Percentiles rank a stretch among this genome's conserved stretches.
These are phyloP conservation scores for Carex pumila DNA, from an alignment of 176 grass and related monocot genomes.

Conservation along the genomic window DNA sequence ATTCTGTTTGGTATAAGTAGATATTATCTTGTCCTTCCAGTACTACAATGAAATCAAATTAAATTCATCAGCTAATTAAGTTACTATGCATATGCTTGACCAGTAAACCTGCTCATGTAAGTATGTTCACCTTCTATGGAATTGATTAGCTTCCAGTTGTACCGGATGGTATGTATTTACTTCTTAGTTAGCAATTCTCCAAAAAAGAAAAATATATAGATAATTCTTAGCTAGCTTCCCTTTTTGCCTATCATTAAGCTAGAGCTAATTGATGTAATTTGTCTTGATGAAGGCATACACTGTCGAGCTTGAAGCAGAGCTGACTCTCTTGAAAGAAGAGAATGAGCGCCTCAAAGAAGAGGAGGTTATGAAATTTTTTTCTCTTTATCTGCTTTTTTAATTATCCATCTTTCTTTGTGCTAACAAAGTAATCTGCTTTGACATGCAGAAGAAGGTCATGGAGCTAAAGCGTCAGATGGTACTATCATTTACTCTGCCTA, in stretches of 20 bases:
- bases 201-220: too few species aligned
- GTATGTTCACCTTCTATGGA: not conserved
- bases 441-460: slow-evolving; percentile 43
- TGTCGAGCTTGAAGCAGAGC: slow-evolving; percentile 78
- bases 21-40: not conserved
- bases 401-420: not conserved
- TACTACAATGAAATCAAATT: not conserved
- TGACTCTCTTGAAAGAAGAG: slow-evolving; percentile 84
- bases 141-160: not conserved
- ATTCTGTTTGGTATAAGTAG: not conserved
- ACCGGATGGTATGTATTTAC: not conserved
- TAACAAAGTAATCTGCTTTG: slow-evolving; percentile 15
- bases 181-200: too few species aligned
- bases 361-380: slow-evolving; percentile 34
- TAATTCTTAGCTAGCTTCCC: not conserved
- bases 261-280: not conserved
- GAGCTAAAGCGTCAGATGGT: slow-evolving; percentile 59
- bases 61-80: not conserved
- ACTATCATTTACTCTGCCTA: not conserved
- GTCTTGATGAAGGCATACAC: slow-evolving; percentile 60
- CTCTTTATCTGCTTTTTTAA: not conserved
- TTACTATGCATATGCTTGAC: not conserved
- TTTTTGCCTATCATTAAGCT: not conserved
- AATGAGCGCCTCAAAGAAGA: slow-evolving; percentile 65
- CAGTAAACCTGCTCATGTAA: not conserved